Evolutionary conservation across 164 flowering plant genomes (phyloP).

Genomic region (Cinnamomum micranthum): DNA sequence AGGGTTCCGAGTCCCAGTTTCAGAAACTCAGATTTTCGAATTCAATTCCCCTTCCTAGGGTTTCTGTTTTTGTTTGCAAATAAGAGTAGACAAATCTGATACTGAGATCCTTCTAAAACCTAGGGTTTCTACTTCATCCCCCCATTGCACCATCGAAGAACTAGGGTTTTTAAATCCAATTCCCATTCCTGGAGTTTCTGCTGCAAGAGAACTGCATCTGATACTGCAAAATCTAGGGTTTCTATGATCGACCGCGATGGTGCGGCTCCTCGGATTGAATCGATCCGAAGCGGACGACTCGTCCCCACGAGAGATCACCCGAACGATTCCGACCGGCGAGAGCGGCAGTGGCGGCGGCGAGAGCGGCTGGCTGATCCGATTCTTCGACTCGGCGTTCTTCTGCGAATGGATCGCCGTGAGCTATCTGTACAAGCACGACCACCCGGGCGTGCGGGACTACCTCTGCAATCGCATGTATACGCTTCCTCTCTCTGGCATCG

Average conservation of each 20-base stretch:
- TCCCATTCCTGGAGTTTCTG: background rate
- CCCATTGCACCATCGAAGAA: background rate
- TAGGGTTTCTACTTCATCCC: background rate
- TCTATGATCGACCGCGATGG: conserved; percentile 38
- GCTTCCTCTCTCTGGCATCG: conserved; percentile 83
- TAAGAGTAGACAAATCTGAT: too few species aligned
- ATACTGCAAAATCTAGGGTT: background rate
- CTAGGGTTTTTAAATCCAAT: conserved; percentile 3
- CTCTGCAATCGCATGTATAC: conserved; percentile 97
- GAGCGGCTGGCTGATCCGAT: conserved; percentile 93
- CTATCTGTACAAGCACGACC: conserved; percentile 94
- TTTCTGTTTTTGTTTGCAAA: too few species aligned
- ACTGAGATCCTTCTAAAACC: background rate
- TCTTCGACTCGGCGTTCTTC: conserved; percentile 93
- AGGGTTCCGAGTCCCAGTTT: background rate
- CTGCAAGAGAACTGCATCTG: too few species aligned
- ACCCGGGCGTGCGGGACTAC: conserved; percentile 88
- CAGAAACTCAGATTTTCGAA: background rate
- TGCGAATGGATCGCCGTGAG: conserved; percentile 99
- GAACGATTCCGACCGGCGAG: conserved; percentile 43
- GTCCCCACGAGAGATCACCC: conserved; percentile 76
- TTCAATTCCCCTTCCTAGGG: background rate
- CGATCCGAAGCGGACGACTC: conserved; percentile 42
- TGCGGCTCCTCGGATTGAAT: conserved; percentile 65
- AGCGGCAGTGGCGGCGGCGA: conserved; percentile 40